Evolutionary conservation across 768 basidiomycete species (phyloP), one percentile per base, ranked within the genome.

Genomic region (Boletus patriciae): DNA sequence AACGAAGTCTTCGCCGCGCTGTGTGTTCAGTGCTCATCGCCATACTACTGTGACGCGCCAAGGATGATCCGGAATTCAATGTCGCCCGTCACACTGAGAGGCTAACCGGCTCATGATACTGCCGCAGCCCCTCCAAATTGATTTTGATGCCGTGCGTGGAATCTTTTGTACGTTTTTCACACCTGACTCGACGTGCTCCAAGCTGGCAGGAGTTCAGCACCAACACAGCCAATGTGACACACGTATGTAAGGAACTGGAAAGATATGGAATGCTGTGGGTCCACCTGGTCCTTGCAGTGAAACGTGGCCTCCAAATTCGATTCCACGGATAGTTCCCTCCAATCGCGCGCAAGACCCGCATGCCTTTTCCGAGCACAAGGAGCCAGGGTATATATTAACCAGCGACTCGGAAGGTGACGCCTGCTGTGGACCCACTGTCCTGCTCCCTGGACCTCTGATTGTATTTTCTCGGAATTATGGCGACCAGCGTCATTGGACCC

Each of bases 401-500:
- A 21, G 16, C 23, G 15, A n/a, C 27, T 46, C 45, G 6, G 9
- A 10, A 4, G 21, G 19, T 33, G 31, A 11, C 29, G 6, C 13
- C 11, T 31, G 38, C 45, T 34, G 55, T 46, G 23, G 44, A 19
- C 25, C 25, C 25, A 25, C 25, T 29, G 5, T 36, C 10, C 4
- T n/a, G 9, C 1, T 29, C n/a, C 25, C 27, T 19, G n/a, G 19
- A 23, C 15, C 37, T 9, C 21, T 60, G 31, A 38, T 44, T 15
- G 27, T 41, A 13, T 34, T 31, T 25, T n/a, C 36, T 13, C n/a
- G 37, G 15, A 19, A 27, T 18, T 13, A 69, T 71, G 65, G 58
- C 65, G n/a, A 55, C 62, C 6, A 31, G 42, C 27, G 4, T 60
- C 18, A 48, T 71, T 12, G 55, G 43, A 12, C 34, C 71, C 0